Conservation (phyloP, 225 moss, liverwort and hornwort genomes). For the Pleurozium schreberi region DNA sequence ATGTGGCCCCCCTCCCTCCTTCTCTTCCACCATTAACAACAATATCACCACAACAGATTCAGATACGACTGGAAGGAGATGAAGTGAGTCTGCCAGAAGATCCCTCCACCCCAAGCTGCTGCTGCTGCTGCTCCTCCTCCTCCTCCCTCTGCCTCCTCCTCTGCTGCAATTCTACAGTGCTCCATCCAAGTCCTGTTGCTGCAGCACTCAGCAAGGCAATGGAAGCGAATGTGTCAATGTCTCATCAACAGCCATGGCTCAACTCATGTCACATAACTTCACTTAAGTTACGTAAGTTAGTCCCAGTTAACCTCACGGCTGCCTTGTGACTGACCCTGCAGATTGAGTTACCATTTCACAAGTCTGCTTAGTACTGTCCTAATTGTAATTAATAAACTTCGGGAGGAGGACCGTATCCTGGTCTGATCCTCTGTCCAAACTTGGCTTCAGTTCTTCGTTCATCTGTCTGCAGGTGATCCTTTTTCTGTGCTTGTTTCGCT, state of each 20-base stretch:
- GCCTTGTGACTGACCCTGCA: not conserved
- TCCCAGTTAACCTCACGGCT: not conserved
- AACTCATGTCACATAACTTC: not conserved
- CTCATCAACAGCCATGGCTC: not conserved
- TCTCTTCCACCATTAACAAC: not conserved
- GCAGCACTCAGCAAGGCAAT: not conserved
- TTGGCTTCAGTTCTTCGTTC: not conserved
- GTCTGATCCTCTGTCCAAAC: not conserved
- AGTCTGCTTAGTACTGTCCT: not conserved
- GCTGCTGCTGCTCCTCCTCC: not conserved
- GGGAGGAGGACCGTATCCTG: not conserved
- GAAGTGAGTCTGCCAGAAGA: not conserved
- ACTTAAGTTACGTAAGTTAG: not conserved
- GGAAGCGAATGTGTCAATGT: not conserved
- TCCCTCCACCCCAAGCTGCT: not conserved
- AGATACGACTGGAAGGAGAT: not conserved
- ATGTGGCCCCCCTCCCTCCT: not conserved
- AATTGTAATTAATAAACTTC: not conserved
- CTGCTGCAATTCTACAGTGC: not conserved
- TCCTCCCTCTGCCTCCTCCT: not conserved
- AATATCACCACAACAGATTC: conserved; percentile 1
- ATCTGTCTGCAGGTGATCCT: not conserved
- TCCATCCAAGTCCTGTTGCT: not conserved
- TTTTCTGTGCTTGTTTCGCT: not conserved
- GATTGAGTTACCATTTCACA: not conserved